A percentile compares a stretch with the other conserved stretches of the same genome.
Conservation (phyloP, 2,329 filamentous ascomycete species). For the Colletotrichum plurivorum region DNA sequence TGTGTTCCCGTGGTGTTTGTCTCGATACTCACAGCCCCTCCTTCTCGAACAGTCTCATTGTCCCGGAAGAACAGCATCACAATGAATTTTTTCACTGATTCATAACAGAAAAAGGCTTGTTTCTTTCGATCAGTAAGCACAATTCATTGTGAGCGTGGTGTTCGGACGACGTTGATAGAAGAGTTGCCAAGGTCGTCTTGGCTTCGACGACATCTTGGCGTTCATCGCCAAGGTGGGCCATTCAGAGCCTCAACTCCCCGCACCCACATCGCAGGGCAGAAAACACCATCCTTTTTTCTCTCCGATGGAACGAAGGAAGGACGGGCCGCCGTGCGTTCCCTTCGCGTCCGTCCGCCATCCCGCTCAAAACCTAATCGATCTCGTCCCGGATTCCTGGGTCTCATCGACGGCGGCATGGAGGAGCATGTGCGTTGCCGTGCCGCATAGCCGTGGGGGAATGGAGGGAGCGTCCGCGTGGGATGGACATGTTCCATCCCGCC, state of each 20-base stretch:
- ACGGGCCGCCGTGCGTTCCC: neutral
- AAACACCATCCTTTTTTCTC: neutral
- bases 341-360: conserved; percentile 7
- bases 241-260: conserved; percentile 34
- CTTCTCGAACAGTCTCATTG: too few species aligned
- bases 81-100: too few species aligned
- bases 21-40: too few species aligned
- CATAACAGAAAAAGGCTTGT: neutral
- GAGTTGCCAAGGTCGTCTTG: conserved; percentile 32
- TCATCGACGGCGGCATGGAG: too few species aligned
- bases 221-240: conserved; percentile 11
- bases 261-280: conserved; percentile 10
- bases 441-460: neutral
- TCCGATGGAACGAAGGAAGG: too few species aligned
- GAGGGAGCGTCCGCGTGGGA: too few species aligned
- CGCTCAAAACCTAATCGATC: conserved; percentile 17
- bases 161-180: conserved; percentile 11
- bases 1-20: too few species aligned
- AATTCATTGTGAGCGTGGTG: neutral
- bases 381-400: conserved; percentile 4
- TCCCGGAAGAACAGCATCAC: too few species aligned
- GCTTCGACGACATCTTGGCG: conserved; percentile 16
- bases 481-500: too few species aligned
- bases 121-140: neutral
- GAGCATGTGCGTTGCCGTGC: neutral